Evolutionary conservation across 192 early-diverging fungal species (phyloP), one percentile per base, ranked within the genome.

Genomic region (Spinellus fusiger): DNA sequence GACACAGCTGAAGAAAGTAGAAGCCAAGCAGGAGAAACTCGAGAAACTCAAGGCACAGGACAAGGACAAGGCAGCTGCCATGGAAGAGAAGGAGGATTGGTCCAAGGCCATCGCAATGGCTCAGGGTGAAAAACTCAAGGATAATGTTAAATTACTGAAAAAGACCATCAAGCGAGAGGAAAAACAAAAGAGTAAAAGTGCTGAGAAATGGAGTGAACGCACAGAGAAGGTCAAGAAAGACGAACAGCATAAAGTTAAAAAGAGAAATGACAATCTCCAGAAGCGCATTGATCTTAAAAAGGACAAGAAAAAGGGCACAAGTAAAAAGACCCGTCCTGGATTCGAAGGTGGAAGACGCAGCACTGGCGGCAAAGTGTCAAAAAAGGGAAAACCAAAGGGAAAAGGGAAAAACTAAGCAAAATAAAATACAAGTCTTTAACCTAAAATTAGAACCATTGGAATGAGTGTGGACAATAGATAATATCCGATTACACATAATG

Each of bases 91-190:
- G 62, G 81, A 83, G 48, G 81, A 82, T 18, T 98, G 95, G 95
- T 73, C 73, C 58, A 92, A 91, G 75, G 84, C 87, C 4, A 49
- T 89, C 52, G 80, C 84, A 53, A 78, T 86, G 70, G 93, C 94
- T 2, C 76, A 81, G 61, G 95, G 95, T 61, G 89, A 93, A 66
- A 94, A 93, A 75, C 81, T 95, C 57, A 92, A 93, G 75, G 95
- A 98, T 69, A 90, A 98, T 48, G 66, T 85, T 55, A 91, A 86
- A 68, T 73, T 95, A 37, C 79, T 98, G 33, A 93, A 95, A 74
- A 95, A 94, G 75, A 89, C 89, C 0, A 82, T 98, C 40, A 94
- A 93, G 71, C 85, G 90, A 47, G 80, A 88, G 59, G 84, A 91
- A 58, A 79, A 89, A 62, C 63, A 75, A 54, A 98, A 98, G 85